Conservation (phyloP, 495 filamentous ascomycete species). For the Aspergillus taichungensis region DNA sequence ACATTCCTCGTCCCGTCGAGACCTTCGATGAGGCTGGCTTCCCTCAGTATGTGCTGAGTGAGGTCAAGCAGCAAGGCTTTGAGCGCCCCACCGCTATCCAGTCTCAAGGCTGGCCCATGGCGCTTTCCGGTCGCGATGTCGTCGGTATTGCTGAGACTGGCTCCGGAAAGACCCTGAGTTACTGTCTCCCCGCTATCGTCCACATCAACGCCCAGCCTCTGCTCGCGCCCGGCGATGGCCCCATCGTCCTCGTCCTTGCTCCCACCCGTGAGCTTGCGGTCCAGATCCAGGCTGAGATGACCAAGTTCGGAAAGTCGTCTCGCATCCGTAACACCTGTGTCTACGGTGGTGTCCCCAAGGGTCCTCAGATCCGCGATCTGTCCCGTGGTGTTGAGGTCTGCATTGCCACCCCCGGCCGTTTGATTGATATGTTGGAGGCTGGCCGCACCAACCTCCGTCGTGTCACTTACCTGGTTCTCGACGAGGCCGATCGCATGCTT, state of each 20-base stretch:
- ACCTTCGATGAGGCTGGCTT: slow-evolving; percentile 97
- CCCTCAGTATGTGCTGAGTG: slow-evolving; percentile 91
- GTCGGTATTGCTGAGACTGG: slow-evolving; percentile 99
- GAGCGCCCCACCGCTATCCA: slow-evolving; percentile 88
- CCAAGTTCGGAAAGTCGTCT: slow-evolving; percentile 98
- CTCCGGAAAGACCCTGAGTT: slow-evolving; percentile 97
- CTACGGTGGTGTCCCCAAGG: slow-evolving; percentile 97
- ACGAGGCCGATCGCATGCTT: slow-evolving; percentile 99
- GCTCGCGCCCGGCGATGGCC: slow-evolving; percentile 91
- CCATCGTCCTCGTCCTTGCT: slow-evolving; percentile 90
- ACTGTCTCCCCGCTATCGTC: slow-evolving; percentile 96
- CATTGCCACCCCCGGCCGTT: slow-evolving; percentile 92
- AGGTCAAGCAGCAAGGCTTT: slow-evolving; percentile 97
- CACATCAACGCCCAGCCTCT: slow-evolving; percentile 99
- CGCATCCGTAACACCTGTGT: slow-evolving; percentile 98
- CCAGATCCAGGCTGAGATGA: slow-evolving; percentile 97
- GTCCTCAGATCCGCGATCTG: slow-evolving; percentile 90
- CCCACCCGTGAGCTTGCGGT: slow-evolving; percentile 96
- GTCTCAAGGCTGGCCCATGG: slow-evolving; percentile 99
- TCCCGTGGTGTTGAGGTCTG: slow-evolving; percentile 92
- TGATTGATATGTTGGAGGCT: slow-evolving; percentile 97
- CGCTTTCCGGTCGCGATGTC: slow-evolving; percentile 93
- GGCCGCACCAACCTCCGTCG: slow-evolving; percentile 97
- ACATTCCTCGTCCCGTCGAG: slow-evolving; percentile 87
- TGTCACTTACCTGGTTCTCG: slow-evolving; percentile 94